These are phyloP conservation scores for Dicorynia guianensis DNA, from an alignment of 306 rosid genomes.

Conservation along the genomic window DNA sequence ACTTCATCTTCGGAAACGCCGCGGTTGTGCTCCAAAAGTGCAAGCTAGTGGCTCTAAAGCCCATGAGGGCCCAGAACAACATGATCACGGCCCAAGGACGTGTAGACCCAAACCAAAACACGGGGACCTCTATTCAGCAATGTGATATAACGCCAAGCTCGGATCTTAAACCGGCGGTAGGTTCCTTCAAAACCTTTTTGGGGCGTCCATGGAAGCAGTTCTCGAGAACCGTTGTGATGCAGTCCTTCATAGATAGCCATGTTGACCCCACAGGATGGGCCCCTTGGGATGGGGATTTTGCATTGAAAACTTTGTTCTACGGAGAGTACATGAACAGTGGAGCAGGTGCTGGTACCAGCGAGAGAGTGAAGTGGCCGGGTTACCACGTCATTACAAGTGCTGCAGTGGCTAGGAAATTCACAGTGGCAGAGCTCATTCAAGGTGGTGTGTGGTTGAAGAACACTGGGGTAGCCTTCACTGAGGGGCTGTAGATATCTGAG, in stretches of 20 bases:
- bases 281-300: constrained; percentile 52
- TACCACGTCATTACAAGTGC: constrained; percentile 47
- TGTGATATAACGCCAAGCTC: constrained; percentile 52
- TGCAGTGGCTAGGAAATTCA: constrained; percentile 55
- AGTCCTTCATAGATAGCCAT: constrained; percentile 48
- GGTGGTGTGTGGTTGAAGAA: constrained; percentile 61
- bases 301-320: constrained; percentile 55
- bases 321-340: constrained; percentile 60
- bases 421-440: constrained; percentile 58
- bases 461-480: constrained; percentile 51
- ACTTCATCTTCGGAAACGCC: constrained; percentile 68
- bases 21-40: constrained; percentile 65
- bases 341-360: constrained; percentile 53
- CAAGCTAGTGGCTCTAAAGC: constrained; percentile 50
- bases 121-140: constrained; percentile 60
- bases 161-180: constrained; percentile 49
- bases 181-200: constrained; percentile 41
- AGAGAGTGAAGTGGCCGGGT: constrained; percentile 68
- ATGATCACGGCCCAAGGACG: constrained; percentile 71
- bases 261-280: constrained; percentile 64
- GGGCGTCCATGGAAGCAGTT: constrained; percentile 69
- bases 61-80: constrained; percentile 52
- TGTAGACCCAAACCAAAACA: constrained; percentile 54
- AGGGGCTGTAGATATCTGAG: constrained; percentile 44
- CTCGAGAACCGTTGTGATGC: constrained; percentile 65